phyloP scores from a whole-genome alignment of 2,329 filamentous ascomycete species.

The Trematosphaeria pertusa region DNA sequence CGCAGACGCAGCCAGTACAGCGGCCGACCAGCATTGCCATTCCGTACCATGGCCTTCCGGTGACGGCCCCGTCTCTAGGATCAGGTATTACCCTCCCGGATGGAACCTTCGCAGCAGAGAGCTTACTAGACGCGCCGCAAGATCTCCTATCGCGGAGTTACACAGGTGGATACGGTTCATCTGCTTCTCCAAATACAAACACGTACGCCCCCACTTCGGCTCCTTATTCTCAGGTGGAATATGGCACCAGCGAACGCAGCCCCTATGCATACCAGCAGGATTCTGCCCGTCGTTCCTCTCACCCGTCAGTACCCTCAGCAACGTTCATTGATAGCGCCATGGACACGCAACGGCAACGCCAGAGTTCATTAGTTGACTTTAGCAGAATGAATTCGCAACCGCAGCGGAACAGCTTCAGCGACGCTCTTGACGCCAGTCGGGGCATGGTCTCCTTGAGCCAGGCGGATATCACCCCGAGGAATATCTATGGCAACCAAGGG shows the following conservation, averaged over 20 bases:
- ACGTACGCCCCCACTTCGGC: conserved; percentile 72
- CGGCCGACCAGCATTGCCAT: conserved; percentile 70
- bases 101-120: conserved; percentile 66
- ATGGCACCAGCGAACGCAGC: conserved; percentile 63
- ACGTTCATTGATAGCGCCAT: conserved; percentile 57
- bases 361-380: conserved; percentile 71
- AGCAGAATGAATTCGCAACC: conserved; percentile 65
- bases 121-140: conserved; percentile 75
- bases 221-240: conserved; percentile 79
- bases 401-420: conserved; percentile 76
- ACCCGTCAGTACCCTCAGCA: conserved; percentile 75
- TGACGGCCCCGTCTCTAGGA: conserved; percentile 75
- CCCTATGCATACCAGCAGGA: conserved; percentile 64
- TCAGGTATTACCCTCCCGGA: conserved; percentile 70
- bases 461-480: conserved; percentile 79
- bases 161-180: conserved; percentile 70
- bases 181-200: conserved; percentile 71
- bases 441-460: conserved; percentile 97
- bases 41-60: conserved; percentile 76
- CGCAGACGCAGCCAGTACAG: conserved; percentile 64
- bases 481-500: conserved; percentile 77
- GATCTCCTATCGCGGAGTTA: conserved; percentile 79
- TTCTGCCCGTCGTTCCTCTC: conserved; percentile 74
- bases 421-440: conserved; percentile 89
- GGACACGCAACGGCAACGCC: conserved; percentile 58